These are phyloP conservation scores for Cyphellophora attinorum DNA, from an alignment of 2,329 filamentous ascomycete species.

Conservation along the genomic window DNA sequence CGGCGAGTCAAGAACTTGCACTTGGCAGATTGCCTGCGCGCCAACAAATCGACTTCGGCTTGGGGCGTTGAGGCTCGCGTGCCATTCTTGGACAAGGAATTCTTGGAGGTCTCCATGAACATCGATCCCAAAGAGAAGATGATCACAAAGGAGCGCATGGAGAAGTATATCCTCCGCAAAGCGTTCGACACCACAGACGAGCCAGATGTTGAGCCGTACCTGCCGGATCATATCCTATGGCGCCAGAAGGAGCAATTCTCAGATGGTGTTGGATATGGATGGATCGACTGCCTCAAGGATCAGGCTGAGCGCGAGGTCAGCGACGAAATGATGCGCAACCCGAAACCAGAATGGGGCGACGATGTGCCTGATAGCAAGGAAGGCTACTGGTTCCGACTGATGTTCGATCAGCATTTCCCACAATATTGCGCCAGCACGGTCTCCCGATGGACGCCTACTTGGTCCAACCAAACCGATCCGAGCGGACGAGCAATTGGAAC, in stretches of 20 bases:
- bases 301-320: slow-evolving; percentile 80
- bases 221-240: slow-evolving; percentile 95
- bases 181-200: slow-evolving; percentile 91
- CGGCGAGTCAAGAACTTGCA: slow-evolving; percentile 94
- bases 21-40: slow-evolving; percentile 87
- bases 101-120: slow-evolving; percentile 87
- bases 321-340: slow-evolving; percentile 97
- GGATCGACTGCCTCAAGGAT: slow-evolving; percentile 97
- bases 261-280: slow-evolving; percentile 96
- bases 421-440: slow-evolving; percentile 84
- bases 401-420: slow-evolving; percentile 99
- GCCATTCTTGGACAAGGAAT: slow-evolving; percentile 95
- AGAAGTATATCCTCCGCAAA: slow-evolving; percentile 97
- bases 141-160: slow-evolving; percentile 79
- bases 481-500: slow-evolving; percentile 76
- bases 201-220: slow-evolving; percentile 69
- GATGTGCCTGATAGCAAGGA: slow-evolving; percentile 96
- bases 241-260: slow-evolving; percentile 99
- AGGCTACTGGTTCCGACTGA: slow-evolving; percentile 95
- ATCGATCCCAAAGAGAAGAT: slow-evolving; percentile 93
- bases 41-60: slow-evolving; percentile 97
- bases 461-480: slow-evolving; percentile 93
- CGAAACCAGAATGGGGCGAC: slow-evolving; percentile 87
- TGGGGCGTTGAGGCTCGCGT: slow-evolving; percentile 98
- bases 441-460: slow-evolving; percentile 92